A percentile compares a stretch with the other conserved stretches of the same genome.
Evolutionary conservation across 495 filamentous ascomycete genomes (phyloP).

Genomic region (Xylaria curta): DNA sequence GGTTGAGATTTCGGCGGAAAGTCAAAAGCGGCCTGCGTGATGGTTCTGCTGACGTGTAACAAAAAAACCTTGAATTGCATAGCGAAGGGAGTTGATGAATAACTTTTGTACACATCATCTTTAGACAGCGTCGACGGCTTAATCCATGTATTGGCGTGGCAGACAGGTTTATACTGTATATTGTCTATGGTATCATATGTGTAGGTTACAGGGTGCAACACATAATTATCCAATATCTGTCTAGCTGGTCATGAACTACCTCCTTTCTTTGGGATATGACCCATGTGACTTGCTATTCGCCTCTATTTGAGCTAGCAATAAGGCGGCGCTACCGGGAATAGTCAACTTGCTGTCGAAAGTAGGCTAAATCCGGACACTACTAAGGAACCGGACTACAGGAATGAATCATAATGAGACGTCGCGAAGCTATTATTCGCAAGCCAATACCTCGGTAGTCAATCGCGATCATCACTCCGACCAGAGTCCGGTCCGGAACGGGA

Average conservation of each 20-base stretch:
- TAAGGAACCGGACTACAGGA: not conserved
- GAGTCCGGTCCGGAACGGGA: slow-evolving; percentile 12
- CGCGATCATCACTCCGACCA: not conserved
- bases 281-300: not conserved
- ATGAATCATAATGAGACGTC: not conserved
- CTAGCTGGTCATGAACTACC: not conserved
- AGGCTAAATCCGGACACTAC: not conserved
- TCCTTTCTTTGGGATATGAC: not conserved
- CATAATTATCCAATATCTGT: not conserved
- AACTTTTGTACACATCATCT: slow-evolving; percentile 7
- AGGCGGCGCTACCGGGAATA: not conserved
- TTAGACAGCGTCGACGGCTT: slow-evolving; percentile 21
- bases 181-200: not conserved
- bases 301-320: too few species aligned
- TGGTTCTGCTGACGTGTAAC: slow-evolving; percentile 27
- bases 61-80: slow-evolving; percentile 30
- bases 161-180: not conserved
- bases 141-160: not conserved
- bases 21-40: not conserved
- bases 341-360: too few species aligned
- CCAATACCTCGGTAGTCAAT: not conserved
- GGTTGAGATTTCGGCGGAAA: slow-evolving; percentile 13
- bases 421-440: not conserved
- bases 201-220: not conserved
- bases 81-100: slow-evolving; percentile 31